Percentiles rank a stretch among this genome's conserved stretches.
These are phyloP conservation scores for Gaeumannomyces sp. DNA, from an alignment of 2,329 filamentous ascomycete genomes.

Conservation along the genomic window DNA sequence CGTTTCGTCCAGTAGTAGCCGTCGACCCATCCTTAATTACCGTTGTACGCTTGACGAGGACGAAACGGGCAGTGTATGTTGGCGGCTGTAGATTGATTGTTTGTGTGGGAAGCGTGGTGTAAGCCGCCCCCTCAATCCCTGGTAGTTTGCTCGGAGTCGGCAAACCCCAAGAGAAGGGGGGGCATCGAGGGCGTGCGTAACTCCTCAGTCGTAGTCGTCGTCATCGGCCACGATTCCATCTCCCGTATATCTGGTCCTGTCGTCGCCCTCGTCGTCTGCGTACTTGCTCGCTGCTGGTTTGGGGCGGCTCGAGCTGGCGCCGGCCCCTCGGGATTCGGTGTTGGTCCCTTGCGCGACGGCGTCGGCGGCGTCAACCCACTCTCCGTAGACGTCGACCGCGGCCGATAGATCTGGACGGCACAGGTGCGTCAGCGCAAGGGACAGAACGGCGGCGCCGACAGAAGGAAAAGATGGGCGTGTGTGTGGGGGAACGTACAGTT, in stretches of 20 bases:
- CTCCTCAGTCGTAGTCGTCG: slow-evolving; percentile 47
- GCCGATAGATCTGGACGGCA: slow-evolving; percentile 67
- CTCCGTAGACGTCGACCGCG: slow-evolving; percentile 90
- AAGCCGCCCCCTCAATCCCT: not conserved
- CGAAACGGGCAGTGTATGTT: not conserved
- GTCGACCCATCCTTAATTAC: not conserved
- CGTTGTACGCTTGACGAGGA: not conserved
- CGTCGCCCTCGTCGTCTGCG: slow-evolving; percentile 43
- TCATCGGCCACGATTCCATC: slow-evolving; percentile 42
- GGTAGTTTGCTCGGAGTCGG: not conserved
- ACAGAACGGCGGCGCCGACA: not conserved
- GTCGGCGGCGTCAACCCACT: slow-evolving; percentile 87
- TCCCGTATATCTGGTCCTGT: slow-evolving; percentile 40
- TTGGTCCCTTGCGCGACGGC: slow-evolving; percentile 34
- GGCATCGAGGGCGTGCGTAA: not conserved
- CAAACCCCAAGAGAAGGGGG: not conserved
- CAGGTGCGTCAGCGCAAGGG: slow-evolving; percentile 10
- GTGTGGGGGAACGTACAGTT: slow-evolving; percentile 60
- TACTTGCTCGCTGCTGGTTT: slow-evolving; percentile 14
- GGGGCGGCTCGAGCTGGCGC: slow-evolving; percentile 6
- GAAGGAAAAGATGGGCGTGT: slow-evolving; percentile 2
- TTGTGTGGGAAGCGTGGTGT: not conserved
- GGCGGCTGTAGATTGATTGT: not conserved
- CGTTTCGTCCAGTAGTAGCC: not conserved
- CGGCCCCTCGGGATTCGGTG: slow-evolving; percentile 3